Percentiles rank a stretch among this genome's conserved stretches.
These are phyloP conservation scores for Litsea cubeba DNA, from an alignment of 164 flowering plant species.

Conservation along the genomic window DNA sequence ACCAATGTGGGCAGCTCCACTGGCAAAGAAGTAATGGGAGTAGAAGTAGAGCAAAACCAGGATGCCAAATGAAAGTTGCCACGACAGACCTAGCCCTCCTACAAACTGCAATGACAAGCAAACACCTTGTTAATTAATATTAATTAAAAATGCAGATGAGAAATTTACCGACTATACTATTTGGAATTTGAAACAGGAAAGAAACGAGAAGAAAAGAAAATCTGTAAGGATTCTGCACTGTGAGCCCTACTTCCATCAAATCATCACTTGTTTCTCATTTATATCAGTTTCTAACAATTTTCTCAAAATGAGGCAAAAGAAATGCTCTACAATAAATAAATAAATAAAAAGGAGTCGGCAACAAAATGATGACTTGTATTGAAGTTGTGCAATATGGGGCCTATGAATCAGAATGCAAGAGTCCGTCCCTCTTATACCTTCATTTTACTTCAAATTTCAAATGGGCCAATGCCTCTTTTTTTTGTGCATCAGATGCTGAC, in stretches of 20 bases:
- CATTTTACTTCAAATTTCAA: too few species aligned
- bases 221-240: background rate
- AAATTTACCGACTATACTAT: background rate
- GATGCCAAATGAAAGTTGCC: conserved; percentile 88
- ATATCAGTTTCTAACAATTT: background rate
- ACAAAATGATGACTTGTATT: too few species aligned
- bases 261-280: background rate
- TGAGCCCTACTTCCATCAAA: background rate
- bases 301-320: background rate
- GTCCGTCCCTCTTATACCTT: too few species aligned
- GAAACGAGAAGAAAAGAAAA: too few species aligned
- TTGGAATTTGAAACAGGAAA: too few species aligned
- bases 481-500: too few species aligned
- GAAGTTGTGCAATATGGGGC: too few species aligned
- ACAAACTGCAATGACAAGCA: conserved; percentile 57
- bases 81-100: conserved; percentile 87
- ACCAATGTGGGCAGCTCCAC: conserved; percentile 96
- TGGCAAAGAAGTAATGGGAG: conserved; percentile 93
- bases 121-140: background rate
- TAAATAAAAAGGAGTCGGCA: too few species aligned
- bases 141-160: background rate
- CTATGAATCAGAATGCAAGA: too few species aligned
- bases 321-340: background rate
- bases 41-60: conserved; percentile 88
- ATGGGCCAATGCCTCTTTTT: too few species aligned